phyloP scores from a whole-genome alignment of 2,329 filamentous ascomycete genomes.

The Cladosporium sp. region DNA sequence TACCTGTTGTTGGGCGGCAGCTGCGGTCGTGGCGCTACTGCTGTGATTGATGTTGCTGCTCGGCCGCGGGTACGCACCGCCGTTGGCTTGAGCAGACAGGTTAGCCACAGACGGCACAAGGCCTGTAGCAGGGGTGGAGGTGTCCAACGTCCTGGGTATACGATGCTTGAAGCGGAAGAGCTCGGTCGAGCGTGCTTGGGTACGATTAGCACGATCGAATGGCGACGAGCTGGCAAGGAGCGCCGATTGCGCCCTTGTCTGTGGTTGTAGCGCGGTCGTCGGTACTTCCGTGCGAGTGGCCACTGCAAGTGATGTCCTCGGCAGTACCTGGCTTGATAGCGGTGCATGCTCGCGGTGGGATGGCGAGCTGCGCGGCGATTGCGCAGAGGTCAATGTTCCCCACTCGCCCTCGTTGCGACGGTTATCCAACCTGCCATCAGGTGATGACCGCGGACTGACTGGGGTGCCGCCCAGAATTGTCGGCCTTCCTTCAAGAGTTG shows the following conservation, averaged over 20 bases:
- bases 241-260: not conserved
- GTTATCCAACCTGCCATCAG: not conserved
- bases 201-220: not conserved
- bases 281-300: not conserved
- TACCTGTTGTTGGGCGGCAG: not conserved
- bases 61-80: slow-evolving; percentile 25
- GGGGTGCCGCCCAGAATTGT: not conserved
- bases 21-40: not conserved
- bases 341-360: not conserved
- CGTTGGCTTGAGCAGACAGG: slow-evolving; percentile 21
- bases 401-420: not conserved
- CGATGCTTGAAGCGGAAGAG: slow-evolving; percentile 8
- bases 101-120: not conserved
- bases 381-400: not conserved
- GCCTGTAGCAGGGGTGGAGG: not conserved
- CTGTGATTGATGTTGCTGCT: not conserved
- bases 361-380: not conserved
- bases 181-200: not conserved
- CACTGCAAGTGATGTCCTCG: not conserved
- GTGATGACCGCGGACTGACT: not conserved
- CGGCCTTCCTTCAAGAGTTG: slow-evolving; percentile 10
- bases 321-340: not conserved
- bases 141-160: not conserved
- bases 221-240: slow-evolving; percentile 1
- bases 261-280: not conserved